Evolutionary conservation across 2,329 filamentous ascomycete genomes (phyloP), one percentile per base, ranked within the genome.

Genomic region (Colletotrichum sp.): DNA sequence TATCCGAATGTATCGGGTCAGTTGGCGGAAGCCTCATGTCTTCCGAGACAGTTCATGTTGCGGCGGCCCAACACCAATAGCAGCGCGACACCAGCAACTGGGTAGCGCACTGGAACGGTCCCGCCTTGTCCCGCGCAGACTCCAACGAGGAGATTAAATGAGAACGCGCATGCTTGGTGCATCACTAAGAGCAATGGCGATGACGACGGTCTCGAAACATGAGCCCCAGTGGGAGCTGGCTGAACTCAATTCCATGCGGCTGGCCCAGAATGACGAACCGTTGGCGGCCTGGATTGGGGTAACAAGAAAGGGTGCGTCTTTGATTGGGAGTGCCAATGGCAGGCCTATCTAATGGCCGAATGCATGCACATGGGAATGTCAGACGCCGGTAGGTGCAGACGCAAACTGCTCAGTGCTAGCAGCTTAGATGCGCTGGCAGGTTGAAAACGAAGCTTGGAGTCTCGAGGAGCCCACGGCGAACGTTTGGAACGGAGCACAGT

Each of bases 331-430:
- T 34, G n/a, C 62, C 52, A 30, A 52, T 39, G 36, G 26, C 52
- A 44, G 16, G 24, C 36, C 24, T 62, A 28, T 30, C 63, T 26
- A 44, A 57, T 34, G 62, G 39, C 55, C 36, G 36, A 24, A 62
- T 63, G 21, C 30, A 72, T 39, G 34, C 26, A 49, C 24, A 34
- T 52, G 36, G 63, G 52, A 68, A 26, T 32, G 67, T 71, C 72
- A 75, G 60, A 75, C 72, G 72, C 72, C 67, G 67, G 67, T 71
- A 75, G 67, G 59, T 71, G 67, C 67, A 74, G 60, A 34, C 44
- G 60, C 72, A 74, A 65, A 21, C 15, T 59, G 28, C 49, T 32
- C 57, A 44, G 36, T 55, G n/a, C 44, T 18, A 55, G 21, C 65
- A 67, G 62, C 21, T 32, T 16, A 36, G 10, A 21, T 6, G 21